Base-by-base conservation (phyloP, 768 basidiomycete genomes). In the Atractiella rhizophila region DNA sequence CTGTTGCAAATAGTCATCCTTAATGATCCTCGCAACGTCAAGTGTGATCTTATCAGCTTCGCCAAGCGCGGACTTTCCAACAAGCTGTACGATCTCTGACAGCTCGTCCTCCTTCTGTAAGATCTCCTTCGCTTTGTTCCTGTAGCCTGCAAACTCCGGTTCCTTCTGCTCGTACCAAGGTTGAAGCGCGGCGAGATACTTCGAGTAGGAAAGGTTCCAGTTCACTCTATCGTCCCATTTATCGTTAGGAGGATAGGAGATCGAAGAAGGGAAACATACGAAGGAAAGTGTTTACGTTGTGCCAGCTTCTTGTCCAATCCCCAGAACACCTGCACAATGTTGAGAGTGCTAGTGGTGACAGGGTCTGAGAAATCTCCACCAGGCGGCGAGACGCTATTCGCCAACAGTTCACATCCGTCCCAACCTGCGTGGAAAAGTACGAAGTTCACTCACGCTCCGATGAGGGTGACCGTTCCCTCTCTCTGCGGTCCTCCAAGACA, bases 311-410 rank as follows among this genome's bases (percentile, higher is more conserved):
- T 98, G 64, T 96, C 91, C 21, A 98, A 70, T 59, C 91, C 91
- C 91, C 91, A 98, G 70, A 98, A 98, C 50, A 96, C 91, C 56
- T 96, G 91, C 9, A 98, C 91, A 56, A 98, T 98, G 65, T 85
- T 73, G 42, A 98, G 76, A 3, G 91, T 98, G 27, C 91, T 81
- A 33, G 85, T 74, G 7, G 88, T 96, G 45, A 98, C 91, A 27
- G 91, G 91, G 60, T 98, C 91, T 10, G 91, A 91, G 63, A 94
- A 94, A 57, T 98, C 91, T 60, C 91, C 91, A 60, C 91, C 91
- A 34, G 91, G 91, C 43, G 91, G 91, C 4, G 86, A 94, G 15
- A 98, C 91, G 47, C 85, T 88, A 53, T 25, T 40, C 2, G 24
- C 30, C 13, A 39, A 43, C 11, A 32, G 37, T 38, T 34, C 44